These are phyloP conservation scores for Astrothelium macrocarpum DNA, from an alignment of 495 filamentous ascomycete genomes.

Conservation along the genomic window DNA sequence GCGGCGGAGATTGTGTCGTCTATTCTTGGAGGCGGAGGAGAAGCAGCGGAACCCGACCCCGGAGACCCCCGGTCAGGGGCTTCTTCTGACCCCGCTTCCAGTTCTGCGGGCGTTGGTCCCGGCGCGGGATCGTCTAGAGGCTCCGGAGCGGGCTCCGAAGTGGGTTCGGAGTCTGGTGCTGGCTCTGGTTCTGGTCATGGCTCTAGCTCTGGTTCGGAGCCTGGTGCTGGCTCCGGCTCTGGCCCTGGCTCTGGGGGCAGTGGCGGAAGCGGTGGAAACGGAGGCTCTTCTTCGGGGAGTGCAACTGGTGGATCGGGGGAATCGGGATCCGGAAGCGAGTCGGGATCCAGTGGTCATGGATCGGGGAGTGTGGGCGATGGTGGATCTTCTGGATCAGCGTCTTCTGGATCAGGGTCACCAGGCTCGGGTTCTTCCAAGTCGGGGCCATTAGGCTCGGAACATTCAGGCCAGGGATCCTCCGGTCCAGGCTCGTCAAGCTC, in stretches of 20 bases:
- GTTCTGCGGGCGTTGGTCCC: not conserved
- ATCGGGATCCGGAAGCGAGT: not conserved
- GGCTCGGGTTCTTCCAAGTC: not conserved
- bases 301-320: not conserved
- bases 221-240: not conserved
- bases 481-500: not conserved
- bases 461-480: not conserved
- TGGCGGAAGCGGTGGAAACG: not conserved
- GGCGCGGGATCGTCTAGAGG: not conserved
- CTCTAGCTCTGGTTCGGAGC: not conserved
- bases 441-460: not conserved
- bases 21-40: too few species aligned
- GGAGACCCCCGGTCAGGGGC: too few species aligned
- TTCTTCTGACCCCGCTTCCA: not conserved
- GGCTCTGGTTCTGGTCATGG: too few species aligned
- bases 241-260: not conserved
- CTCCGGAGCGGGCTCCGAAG: not conserved
- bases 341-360: not conserved
- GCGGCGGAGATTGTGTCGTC: too few species aligned
- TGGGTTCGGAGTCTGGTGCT: not conserved
- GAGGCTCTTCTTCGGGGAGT: not conserved
- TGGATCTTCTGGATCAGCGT: constrained; percentile 30
- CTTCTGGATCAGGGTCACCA: too few species aligned
- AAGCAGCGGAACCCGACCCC: too few species aligned
- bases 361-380: constrained; percentile 27